phyloP scores from a whole-genome alignment of 805 yeast genomes.

The Teunomyces funiuensis region DNA sequence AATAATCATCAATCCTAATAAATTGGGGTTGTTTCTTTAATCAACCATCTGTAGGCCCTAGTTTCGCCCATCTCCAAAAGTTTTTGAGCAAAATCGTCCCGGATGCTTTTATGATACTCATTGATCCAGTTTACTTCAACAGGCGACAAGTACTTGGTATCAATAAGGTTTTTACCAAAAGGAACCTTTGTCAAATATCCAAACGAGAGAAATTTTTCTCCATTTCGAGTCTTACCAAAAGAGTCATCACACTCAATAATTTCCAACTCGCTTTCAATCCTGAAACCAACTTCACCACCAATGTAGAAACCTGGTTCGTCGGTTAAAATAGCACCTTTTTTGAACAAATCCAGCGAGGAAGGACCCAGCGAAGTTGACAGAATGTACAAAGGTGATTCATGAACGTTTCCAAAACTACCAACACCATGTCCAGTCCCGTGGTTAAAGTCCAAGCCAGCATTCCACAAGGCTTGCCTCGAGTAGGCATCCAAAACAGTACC shows the following conservation, averaged over 20 bases:
- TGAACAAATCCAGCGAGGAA: slow-evolving; percentile 39
- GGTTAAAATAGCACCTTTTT: slow-evolving; percentile 70
- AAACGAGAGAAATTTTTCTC: slow-evolving; percentile 35
- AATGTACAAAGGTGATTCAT: slow-evolving; percentile 90
- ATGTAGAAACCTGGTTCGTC: slow-evolving; percentile 95
- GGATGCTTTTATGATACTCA: slow-evolving; percentile 33
- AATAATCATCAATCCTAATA: neutral
- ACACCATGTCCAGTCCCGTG: slow-evolving; percentile 99
- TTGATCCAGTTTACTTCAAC: slow-evolving; percentile 41
- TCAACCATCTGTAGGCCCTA: slow-evolving; percentile 69
- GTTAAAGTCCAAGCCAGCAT: slow-evolving; percentile 77
- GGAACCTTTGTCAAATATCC: slow-evolving; percentile 45
- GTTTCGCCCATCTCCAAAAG: slow-evolving; percentile 55
- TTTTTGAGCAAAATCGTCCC: slow-evolving; percentile 29
- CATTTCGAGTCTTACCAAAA: slow-evolving; percentile 36
- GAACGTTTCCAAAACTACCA: slow-evolving; percentile 89
- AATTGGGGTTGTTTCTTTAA: slow-evolving; percentile 55
- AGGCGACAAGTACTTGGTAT: slow-evolving; percentile 25
- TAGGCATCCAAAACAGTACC: slow-evolving; percentile 77
- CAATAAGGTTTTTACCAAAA: slow-evolving; percentile 37
- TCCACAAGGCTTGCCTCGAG: slow-evolving; percentile 83
- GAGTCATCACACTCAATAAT: slow-evolving; percentile 46
- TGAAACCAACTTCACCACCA: slow-evolving; percentile 85
- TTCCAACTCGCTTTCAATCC: slow-evolving; percentile 83
- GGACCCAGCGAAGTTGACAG: slow-evolving; percentile 57